phyloP scores from a whole-genome alignment of 176 grass and related monocot genomes.

The Leersia perrieri region DNA sequence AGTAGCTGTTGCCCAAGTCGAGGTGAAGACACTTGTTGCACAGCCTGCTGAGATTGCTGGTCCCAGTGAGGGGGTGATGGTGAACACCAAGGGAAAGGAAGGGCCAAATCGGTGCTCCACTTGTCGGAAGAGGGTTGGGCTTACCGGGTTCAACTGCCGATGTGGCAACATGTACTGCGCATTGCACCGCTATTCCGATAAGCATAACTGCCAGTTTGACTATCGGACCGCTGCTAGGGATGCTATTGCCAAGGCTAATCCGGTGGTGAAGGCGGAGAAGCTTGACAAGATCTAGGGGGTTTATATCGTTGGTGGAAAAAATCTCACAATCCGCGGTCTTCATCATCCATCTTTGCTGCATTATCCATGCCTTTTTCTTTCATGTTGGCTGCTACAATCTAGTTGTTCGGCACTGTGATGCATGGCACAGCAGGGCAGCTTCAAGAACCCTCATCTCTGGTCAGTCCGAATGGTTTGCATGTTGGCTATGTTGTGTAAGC shows the following conservation, averaged over 20 bases:
- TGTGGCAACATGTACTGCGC: conserved; percentile 80
- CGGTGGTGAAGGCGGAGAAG: conserved; percentile 90
- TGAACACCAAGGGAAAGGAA: conserved; percentile 50
- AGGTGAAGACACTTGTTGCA: conserved; percentile 22
- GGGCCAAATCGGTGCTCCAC: conserved; percentile 68
- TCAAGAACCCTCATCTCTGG: conserved; percentile 25
- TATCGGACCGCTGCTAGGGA: conserved; percentile 82
- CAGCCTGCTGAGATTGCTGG: conserved; percentile 38
- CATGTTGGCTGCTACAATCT: conserved; percentile 40
- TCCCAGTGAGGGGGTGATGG: conserved; percentile 13
- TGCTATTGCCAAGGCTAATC: conserved; percentile 94
- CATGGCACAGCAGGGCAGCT: conserved; percentile 38
- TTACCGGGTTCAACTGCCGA: conserved; percentile 86
- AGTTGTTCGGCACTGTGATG: conserved; percentile 38
- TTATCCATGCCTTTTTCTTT: conserved; percentile 47
- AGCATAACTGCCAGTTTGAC: conserved; percentile 87
- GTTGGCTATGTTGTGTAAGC: conserved; percentile 70
- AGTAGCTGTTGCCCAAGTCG: conserved; percentile 38
- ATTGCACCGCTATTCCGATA: conserved; percentile 76
- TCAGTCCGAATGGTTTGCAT: conserved; percentile 47
- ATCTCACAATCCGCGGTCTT: background rate
- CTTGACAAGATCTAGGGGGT: conserved; percentile 84
- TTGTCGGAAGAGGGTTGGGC: conserved; percentile 78
- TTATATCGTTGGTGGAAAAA: background rate
- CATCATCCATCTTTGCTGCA: conserved; percentile 31